Evolutionary conservation across 768 basidiomycete genomes (phyloP).

Genomic region (Terana coerulea): DNA sequence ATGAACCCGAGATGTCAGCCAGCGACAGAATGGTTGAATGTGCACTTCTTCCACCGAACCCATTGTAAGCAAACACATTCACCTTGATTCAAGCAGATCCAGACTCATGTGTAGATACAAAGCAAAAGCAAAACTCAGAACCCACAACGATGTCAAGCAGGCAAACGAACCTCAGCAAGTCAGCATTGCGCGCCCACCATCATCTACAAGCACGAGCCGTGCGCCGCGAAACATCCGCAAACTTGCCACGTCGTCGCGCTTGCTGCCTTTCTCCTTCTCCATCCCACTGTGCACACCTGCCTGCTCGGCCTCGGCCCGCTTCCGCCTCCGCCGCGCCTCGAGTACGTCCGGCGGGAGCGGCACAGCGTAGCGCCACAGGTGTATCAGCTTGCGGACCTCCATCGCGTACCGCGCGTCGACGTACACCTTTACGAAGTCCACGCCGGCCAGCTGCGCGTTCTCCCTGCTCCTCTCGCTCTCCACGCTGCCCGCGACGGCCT

Average conservation of each 20-base stretch:
- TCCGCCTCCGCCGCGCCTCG: not conserved
- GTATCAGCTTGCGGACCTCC: slow-evolving; percentile 45
- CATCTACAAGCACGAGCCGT: not conserved
- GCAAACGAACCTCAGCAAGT: no score
- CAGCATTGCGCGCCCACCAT: not conserved
- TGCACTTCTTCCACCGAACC: no score
- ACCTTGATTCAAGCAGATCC: no score
- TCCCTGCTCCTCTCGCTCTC: not conserved
- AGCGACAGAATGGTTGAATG: no score
- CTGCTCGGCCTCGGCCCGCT: not conserved
- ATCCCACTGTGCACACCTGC: no score
- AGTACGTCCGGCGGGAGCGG: not conserved
- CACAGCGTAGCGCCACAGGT: slow-evolving; percentile 41
- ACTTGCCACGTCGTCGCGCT: not conserved
- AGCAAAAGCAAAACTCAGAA: no score
- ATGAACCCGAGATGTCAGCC: no score
- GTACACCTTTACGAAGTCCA: slow-evolving; percentile 57
- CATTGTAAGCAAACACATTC: no score
- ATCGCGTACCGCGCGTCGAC: slow-evolving; percentile 49
- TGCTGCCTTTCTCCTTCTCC: not conserved
- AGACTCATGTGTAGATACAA: no score
- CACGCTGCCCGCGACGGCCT: not conserved
- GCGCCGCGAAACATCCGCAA: not conserved
- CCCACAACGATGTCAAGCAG: no score
- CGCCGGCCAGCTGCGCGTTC: not conserved